phyloP scores from a whole-genome alignment of 1,284 basidiomycete species.

The Cryptococcus wingfieldii region DNA sequence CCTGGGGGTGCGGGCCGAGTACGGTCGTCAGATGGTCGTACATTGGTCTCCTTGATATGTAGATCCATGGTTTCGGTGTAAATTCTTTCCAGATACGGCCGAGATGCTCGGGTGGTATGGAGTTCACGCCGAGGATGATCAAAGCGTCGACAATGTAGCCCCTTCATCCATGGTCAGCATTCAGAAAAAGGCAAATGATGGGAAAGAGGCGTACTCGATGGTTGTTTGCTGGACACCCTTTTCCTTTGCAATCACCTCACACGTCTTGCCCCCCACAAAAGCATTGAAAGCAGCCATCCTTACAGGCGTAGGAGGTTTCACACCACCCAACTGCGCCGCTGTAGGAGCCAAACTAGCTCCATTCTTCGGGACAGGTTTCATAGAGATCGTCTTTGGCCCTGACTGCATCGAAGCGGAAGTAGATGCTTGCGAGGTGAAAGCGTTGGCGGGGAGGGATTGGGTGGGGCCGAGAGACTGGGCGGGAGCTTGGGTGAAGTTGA shows the following conservation, averaged over 20 bases:
- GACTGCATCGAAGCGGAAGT: neutral
- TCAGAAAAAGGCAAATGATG: neutral
- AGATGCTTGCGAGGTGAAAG: neutral
- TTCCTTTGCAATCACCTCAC: slow-evolving; percentile 15
- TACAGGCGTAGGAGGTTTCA: slow-evolving; percentile 12
- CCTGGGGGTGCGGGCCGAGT: neutral
- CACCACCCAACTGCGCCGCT: neutral
- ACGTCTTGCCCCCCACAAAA: slow-evolving; percentile 17
- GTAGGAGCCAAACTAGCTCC: neutral
- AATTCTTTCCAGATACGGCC: slow-evolving; percentile 8
- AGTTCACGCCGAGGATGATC: neutral
- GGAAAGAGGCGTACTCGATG: slow-evolving; percentile 19
- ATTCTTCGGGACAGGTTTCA: neutral
- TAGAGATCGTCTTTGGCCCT: neutral
- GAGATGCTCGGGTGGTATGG: neutral
- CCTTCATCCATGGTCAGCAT: neutral
- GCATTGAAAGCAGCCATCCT: slow-evolving; percentile 19
- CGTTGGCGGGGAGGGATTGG: too few species aligned
- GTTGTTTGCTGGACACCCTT: slow-evolving; percentile 21
- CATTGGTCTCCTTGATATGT: neutral
- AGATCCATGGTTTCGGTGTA: slow-evolving; percentile 2
- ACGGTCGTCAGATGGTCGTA: neutral
- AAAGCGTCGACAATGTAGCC: slow-evolving; percentile 12
- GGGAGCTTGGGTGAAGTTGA: slow-evolving; percentile 2
- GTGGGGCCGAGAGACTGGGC: neutral